Evolutionary conservation across 805 yeast genomes (phyloP).

Genomic region (Ogataea philodendri): DNA sequence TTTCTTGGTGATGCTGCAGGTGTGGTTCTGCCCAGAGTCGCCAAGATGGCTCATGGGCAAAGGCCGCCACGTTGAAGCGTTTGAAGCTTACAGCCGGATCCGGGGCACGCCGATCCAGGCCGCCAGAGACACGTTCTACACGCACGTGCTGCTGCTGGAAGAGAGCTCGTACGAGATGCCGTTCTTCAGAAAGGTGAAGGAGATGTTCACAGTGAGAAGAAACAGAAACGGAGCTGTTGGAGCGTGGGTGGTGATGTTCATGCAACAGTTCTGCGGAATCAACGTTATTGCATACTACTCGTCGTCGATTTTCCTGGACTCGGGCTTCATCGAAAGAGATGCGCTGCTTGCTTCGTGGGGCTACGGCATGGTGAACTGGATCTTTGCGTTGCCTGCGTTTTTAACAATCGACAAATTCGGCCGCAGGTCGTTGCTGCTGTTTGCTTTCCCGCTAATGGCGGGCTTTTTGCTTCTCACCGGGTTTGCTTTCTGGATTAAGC

Average conservation of each 20-base stretch:
- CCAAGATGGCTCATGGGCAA: constrained; percentile 80
- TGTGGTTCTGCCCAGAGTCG: constrained; percentile 69
- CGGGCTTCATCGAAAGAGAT: constrained; percentile 59
- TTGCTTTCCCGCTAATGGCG: constrained; percentile 66
- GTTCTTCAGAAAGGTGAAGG: constrained; percentile 45
- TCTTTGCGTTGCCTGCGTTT: constrained; percentile 81
- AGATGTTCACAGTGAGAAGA: constrained; percentile 70
- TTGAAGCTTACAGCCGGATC: constrained; percentile 46
- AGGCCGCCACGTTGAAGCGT: constrained; percentile 59
- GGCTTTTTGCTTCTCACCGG: constrained; percentile 59
- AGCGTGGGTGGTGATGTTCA: constrained; percentile 78
- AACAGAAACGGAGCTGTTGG: constrained; percentile 81
- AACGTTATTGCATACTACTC: constrained; percentile 87
- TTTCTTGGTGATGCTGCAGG: constrained; percentile 53
- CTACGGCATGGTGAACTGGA: constrained; percentile 75
- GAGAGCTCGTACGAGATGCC: constrained; percentile 53
- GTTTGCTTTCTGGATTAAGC: constrained; percentile 69
- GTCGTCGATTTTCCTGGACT: constrained; percentile 66
- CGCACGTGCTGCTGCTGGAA: constrained; percentile 60
- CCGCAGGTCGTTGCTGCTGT: constrained; percentile 56
- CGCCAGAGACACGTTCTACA: constrained; percentile 70
- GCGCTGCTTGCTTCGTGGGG: constrained; percentile 84
- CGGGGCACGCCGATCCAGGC: constrained; percentile 56
- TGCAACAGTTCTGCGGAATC: constrained; percentile 91
- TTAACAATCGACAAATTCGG: constrained; percentile 78